phyloP scores from a whole-genome alignment of 1,139 yeast genomes.

The Yamadazyma sp. region DNA sequence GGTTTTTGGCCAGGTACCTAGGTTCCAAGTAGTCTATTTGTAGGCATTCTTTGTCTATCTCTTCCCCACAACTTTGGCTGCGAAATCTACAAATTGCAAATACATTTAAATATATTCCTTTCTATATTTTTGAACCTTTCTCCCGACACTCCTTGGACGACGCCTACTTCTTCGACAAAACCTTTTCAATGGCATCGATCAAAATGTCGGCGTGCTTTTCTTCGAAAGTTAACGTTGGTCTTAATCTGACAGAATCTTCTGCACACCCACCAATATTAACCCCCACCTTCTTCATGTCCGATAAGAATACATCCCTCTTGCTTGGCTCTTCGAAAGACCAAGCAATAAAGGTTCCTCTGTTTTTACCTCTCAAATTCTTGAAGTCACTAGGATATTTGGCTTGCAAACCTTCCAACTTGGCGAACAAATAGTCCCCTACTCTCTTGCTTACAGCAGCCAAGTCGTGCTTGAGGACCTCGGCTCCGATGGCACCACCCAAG shows the following conservation, averaged over 20 bases:
- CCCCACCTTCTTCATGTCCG: constrained; percentile 53
- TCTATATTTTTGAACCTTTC: no score
- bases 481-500: constrained; percentile 61
- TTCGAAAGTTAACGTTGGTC: constrained; percentile 71
- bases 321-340: constrained; percentile 57
- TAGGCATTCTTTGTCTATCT: no score
- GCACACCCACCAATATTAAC: constrained; percentile 77
- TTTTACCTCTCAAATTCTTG: constrained; percentile 62
- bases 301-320: constrained; percentile 52
- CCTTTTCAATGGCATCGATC: constrained; percentile 48
- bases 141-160: no score
- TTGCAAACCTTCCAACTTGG: constrained; percentile 43
- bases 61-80: neutral
- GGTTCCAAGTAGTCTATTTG: no score
- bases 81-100: constrained; percentile 1
- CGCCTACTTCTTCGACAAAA: constrained; percentile 35
- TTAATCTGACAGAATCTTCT: constrained; percentile 60
- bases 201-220: constrained; percentile 66
- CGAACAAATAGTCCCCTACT: constrained; percentile 61
- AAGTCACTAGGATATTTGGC: constrained; percentile 45
- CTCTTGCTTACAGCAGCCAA: constrained; percentile 51
- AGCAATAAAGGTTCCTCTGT: constrained; percentile 73
- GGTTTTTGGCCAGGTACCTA: no score
- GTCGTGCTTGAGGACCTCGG: constrained; percentile 54
- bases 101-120: no score